These are phyloP conservation scores for Zymoseptoria pseudotritici DNA, from an alignment of 2,329 filamentous ascomycete genomes.

Conservation along the genomic window DNA sequence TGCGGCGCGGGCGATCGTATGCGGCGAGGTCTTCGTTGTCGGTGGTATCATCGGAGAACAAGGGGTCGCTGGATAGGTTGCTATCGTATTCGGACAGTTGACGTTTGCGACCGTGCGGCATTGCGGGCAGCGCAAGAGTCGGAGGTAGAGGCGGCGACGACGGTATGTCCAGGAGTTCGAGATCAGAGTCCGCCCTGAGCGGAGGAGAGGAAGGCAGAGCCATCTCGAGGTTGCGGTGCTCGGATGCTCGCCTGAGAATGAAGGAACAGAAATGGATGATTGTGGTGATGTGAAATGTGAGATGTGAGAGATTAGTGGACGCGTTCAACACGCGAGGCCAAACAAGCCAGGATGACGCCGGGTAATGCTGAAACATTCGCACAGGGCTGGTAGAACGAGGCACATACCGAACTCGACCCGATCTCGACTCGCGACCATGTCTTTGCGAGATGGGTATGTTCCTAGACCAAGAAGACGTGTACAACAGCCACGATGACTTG, in stretches of 20 bases:
- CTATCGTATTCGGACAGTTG: slow-evolving; percentile 23
- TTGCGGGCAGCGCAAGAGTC: slow-evolving; percentile 1
- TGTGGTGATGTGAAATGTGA: background rate
- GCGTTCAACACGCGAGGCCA: background rate
- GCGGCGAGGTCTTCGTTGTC: slow-evolving; percentile 55
- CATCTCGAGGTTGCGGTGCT: slow-evolving; percentile 19
- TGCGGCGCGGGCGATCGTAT: slow-evolving; percentile 52
- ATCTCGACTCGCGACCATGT: too few relatives aligned
- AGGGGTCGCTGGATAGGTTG: slow-evolving; percentile 58
- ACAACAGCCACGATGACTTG: too few relatives aligned
- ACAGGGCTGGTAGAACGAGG: background rate
- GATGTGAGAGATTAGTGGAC: background rate
- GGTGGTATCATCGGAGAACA: slow-evolving; percentile 60
- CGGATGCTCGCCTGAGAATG: slow-evolving; percentile 18
- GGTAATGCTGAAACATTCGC: background rate
- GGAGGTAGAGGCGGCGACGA: slow-evolving; percentile 15
- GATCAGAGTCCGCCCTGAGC: slow-evolving; percentile 11
- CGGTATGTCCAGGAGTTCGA: slow-evolving; percentile 13
- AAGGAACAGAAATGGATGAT: slow-evolving; percentile 3
- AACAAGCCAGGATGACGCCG: background rate
- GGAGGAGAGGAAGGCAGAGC: slow-evolving; percentile 29
- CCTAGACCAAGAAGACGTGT: too few relatives aligned
- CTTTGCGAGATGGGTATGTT: too few relatives aligned
- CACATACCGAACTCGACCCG: background rate
- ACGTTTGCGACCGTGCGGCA: slow-evolving; percentile 22